Evolutionary conservation across 73 alveolate species (phyloP), one percentile per base, ranked within the genome.

Genomic region (Paramecium primaurelia): DNA sequence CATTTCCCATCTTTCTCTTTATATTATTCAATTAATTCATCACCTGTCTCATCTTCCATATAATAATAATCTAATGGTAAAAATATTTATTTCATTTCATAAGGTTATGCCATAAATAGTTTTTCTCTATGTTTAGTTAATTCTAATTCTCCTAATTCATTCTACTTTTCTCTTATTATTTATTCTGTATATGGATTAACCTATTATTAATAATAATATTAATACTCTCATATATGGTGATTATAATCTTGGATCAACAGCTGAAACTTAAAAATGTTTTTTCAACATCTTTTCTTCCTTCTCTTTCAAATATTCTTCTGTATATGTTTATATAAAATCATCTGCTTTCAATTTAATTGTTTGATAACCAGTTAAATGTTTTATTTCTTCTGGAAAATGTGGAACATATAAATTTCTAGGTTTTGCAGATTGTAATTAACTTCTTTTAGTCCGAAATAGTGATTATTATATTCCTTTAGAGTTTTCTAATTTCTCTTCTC

Each of bases 31-130:
- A 89, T 18, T 71, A 89, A 54, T 6, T 89, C 90, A 71, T 89
- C 49, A 44, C 86, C 86, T 18, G 51, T 25, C 58, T 89, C 94
- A 8, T 89, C 94, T 25, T 89, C 94, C 84, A 89, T 49, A 40
- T 89, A 71, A 89, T 89, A 89, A 16, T 71, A 89, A 73, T 89
- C 94, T 89, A 89, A 71, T 8, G 94, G 94, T 30, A 89, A 40
- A 44, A 89, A 89, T 18, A 40, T 49, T 47, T 80, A 26, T 45
- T 36, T 44, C 44, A 47, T 49, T 18, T 49, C 44, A 80, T n/a
- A 80, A 36, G 91, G 91, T 47, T 80, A 59, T 44, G 91, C 71
- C 77, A 42, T 44, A 80, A 80, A 80, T 10, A 80, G 1, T 25
- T 32, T 45, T 28, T 80, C 47, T 25, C 91, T 80, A 36, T 32